These are phyloP conservation scores for Pseudocercospora vitis DNA, from an alignment of 2,329 filamentous ascomycete species.

Conservation along the genomic window DNA sequence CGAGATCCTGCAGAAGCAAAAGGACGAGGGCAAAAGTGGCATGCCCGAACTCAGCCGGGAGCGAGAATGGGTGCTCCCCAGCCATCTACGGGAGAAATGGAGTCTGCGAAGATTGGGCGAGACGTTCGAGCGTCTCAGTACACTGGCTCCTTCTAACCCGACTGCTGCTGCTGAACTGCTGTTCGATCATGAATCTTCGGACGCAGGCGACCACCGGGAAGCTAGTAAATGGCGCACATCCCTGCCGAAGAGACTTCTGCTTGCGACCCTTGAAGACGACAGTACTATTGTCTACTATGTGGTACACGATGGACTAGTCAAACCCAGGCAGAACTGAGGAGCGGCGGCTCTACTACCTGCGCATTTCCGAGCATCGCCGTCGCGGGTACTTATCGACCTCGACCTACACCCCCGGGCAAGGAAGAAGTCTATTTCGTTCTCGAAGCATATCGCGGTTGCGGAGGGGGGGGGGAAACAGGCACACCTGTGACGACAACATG, in stretches of 20 bases:
- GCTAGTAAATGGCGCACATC: conserved; percentile 44
- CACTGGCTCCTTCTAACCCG: conserved; percentile 41
- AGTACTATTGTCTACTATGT: conserved; percentile 84
- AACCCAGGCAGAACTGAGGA: conserved; percentile 74
- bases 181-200: conserved; percentile 20
- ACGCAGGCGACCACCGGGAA: conserved; percentile 29
- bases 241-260: conserved; percentile 63
- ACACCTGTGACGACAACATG: too few relatives aligned
- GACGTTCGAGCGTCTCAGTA: conserved; percentile 62
- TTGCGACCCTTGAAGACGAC: conserved; percentile 74
- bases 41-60: conserved; percentile 44
- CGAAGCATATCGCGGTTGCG: background rate
- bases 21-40: conserved; percentile 38
- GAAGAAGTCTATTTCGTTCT: background rate
- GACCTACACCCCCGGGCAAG: background rate
- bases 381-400: background rate
- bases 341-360: background rate
- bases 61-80: conserved; percentile 74
- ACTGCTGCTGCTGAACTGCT: conserved; percentile 30
- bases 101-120: conserved; percentile 64
- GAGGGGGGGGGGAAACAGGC: too few relatives aligned
- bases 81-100: conserved; percentile 72
- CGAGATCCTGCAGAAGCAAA: conserved; percentile 61
- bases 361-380: background rate
- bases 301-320: conserved; percentile 82